Evolutionary conservation across 2,329 filamentous ascomycete species (phyloP).

Genomic region (Diaporthe batatas): DNA sequence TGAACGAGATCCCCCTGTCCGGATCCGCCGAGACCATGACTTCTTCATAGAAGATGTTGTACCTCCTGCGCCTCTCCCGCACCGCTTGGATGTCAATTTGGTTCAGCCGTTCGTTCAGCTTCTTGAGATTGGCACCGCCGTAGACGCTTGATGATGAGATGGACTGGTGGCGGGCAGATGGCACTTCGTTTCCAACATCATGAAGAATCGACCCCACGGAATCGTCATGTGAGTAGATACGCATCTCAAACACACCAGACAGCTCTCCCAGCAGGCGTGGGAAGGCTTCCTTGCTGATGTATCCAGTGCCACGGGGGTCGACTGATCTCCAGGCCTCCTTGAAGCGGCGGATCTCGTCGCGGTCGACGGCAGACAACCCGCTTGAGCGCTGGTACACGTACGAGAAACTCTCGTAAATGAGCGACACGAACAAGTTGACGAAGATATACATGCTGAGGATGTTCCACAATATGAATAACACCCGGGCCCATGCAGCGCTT

Average conservation of each 20-base stretch:
- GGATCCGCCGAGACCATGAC: constrained; percentile 93
- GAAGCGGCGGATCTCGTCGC: constrained; percentile 95
- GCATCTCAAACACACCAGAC: constrained; percentile 96
- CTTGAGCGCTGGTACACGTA: constrained; percentile 98
- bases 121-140: constrained; percentile 78
- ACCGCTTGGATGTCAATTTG: constrained; percentile 82
- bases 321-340: constrained; percentile 98
- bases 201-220: constrained; percentile 90
- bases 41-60: constrained; percentile 98
- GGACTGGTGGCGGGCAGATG: constrained; percentile 66
- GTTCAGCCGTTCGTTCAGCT: constrained; percentile 79
- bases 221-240: constrained; percentile 92
- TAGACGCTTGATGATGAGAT: constrained; percentile 64
- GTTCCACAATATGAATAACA: constrained; percentile 96
- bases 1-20: constrained; percentile 91
- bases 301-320: constrained; percentile 91
- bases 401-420: constrained; percentile 99
- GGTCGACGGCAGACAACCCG: constrained; percentile 88
- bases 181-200: constrained; percentile 75
- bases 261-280: constrained; percentile 91
- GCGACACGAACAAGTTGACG: constrained; percentile 95
- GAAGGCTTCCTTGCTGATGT: constrained; percentile 90
- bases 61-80: constrained; percentile 79
- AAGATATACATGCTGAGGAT: constrained; percentile 99
- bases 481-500: constrained; percentile 87